Evolutionary conservation across 352 stramenopile genomes (phyloP), one percentile per base, ranked within the genome.

Genomic region (Phytophthora citrophthora): DNA sequence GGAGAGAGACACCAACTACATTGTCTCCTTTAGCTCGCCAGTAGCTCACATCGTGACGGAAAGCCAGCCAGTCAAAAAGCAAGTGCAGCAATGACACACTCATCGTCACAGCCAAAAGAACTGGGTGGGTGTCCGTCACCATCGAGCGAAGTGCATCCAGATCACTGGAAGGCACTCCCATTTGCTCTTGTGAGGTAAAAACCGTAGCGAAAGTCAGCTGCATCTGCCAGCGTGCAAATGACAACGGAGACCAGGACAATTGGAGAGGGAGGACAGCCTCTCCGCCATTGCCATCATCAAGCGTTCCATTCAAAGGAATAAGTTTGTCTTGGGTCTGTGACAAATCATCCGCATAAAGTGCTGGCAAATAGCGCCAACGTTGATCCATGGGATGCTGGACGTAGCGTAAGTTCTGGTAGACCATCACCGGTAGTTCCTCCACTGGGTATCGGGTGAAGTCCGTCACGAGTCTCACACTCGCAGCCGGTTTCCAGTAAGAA

Each of bases 31-130:
- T 91, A 26, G 86, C 61, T 27, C 85, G 74, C 97, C 97, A 99
- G 72, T 99, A 99, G 15, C 86, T 85, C 47, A 99, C 97, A 76
- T 99, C 97, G 57, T 94, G 98, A 58, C 98, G 98, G 79, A 99
- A 99, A 27, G 97, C 98, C 24, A 99, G 74, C 81, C 98, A 98
- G 76, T 99, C 96, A 68, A 99, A 99, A 15, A 99, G 74, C 24
- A 98, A 90, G 81, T 99, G 97, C 34, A 99, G 77, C 47, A 97
- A 73, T n/a, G 94, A 98, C 20, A 98, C 97, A 27, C 98, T 76
- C 59, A 99, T 91, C 4, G 97, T 99, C 1, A 99, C 84, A 0
- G 76, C 88, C 16, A 99, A 81, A 49, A 99, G 70, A 27, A 96
- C 93, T 8, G 97, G 89, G 70, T 99, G 98, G 16, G 96, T 99